Conservation (phyloP, 495 filamentous ascomycete genomes). For the Penicillium crystallinum region DNA sequence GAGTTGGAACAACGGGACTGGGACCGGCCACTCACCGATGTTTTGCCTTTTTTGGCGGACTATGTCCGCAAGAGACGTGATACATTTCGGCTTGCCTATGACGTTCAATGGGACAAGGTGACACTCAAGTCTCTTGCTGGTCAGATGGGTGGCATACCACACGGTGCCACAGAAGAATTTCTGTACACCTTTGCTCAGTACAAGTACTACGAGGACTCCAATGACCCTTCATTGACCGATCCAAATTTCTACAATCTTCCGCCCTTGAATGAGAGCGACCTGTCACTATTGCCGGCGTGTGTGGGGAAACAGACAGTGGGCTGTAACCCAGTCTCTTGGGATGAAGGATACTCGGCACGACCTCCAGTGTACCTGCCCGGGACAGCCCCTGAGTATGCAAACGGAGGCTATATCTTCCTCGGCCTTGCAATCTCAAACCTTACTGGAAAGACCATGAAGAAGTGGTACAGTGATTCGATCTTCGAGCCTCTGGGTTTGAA, state of each 20-base stretch:
- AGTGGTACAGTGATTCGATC: constrained; percentile 40
- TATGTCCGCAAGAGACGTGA: constrained; percentile 11
- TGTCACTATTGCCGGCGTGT: constrained; percentile 18
- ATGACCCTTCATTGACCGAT: constrained; percentile 1
- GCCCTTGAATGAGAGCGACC: constrained; percentile 22
- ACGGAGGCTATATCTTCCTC: constrained; percentile 50
- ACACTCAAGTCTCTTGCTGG: constrained; percentile 38
- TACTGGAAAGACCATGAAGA: constrained; percentile 39
- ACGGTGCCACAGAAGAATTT: constrained; percentile 23
- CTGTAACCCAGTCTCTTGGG: not conserved
- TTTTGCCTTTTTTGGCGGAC: constrained; percentile 40
- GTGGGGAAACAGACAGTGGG: constrained; percentile 14
- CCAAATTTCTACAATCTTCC: constrained; percentile 29
- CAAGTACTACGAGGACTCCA: not conserved
- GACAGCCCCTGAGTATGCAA: constrained; percentile 51
- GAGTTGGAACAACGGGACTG: constrained; percentile 29
- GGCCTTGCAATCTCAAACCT: constrained; percentile 52
- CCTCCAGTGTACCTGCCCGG: constrained; percentile 44
- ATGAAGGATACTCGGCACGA: constrained; percentile 9
- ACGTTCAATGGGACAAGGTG: constrained; percentile 42
- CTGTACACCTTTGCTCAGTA: not conserved
- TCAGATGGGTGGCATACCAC: constrained; percentile 37
- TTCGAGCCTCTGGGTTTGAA: constrained; percentile 43
- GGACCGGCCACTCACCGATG: constrained; percentile 43
- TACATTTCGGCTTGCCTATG: constrained; percentile 6